Conservation (phyloP, 192 early-diverging fungal species). For the Coemansia erecta region DNA sequence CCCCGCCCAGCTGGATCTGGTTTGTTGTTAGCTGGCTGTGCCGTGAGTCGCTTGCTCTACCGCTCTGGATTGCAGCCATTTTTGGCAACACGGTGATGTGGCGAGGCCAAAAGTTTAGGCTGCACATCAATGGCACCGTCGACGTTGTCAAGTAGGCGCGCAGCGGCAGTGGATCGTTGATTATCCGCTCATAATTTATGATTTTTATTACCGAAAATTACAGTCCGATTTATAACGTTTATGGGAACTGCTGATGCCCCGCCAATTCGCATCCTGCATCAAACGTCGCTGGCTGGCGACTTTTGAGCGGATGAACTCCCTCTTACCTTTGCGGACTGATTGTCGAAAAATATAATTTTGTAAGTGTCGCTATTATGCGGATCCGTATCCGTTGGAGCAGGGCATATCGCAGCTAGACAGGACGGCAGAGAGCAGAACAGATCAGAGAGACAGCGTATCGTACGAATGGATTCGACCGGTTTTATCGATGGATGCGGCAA, state of each 20-base stretch:
- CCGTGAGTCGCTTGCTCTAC: slow-evolving; percentile 81
- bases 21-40: slow-evolving; percentile 71
- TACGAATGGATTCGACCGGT: slow-evolving; percentile 4
- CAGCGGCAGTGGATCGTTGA: background rate
- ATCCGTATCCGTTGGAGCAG: background rate
- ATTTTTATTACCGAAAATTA: background rate
- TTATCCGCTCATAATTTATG: slow-evolving; percentile 1
- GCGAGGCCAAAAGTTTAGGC: slow-evolving; percentile 73
- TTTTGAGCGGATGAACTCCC: background rate
- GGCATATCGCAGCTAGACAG: too few relatives aligned
- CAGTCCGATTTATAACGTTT: too few relatives aligned
- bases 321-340: slow-evolving; percentile 11
- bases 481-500: slow-evolving; percentile 5
- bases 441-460: background rate
- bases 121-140: slow-evolving; percentile 66
- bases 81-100: slow-evolving; percentile 81
- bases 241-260: too few relatives aligned
- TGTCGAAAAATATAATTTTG: slow-evolving; percentile 9
- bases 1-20: slow-evolving; percentile 53
- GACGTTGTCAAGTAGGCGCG: slow-evolving; percentile 11
- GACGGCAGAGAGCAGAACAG: background rate
- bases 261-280: background rate
- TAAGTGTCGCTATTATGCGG: slow-evolving; percentile 4
- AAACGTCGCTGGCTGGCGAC: background rate
- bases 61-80: slow-evolving; percentile 80